A percentile compares a stretch with the other conserved stretches of the same genome.
Evolutionary conservation across 768 basidiomycete species (phyloP).

Genomic region (Steccherinum ochraceum): DNA sequence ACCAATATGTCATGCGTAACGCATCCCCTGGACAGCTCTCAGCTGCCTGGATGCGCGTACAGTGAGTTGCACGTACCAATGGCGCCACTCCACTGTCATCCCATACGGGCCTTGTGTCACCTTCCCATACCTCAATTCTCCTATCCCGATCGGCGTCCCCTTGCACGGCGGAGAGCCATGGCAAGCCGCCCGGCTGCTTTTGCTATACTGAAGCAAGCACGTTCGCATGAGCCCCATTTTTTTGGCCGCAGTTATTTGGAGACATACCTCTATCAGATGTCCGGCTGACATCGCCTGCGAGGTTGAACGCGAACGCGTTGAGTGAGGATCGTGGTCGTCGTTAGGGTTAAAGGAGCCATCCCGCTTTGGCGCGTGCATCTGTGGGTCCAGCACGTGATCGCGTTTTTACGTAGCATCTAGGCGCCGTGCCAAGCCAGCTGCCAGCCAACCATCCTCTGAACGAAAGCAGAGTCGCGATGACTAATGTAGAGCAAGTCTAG

Average conservation of each 20-base stretch:
- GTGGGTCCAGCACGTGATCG: not conserved
- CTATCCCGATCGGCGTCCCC: slow-evolving; percentile 44
- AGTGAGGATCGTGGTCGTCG: not conserved
- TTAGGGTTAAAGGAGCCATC: not conserved
- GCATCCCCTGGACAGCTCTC: slow-evolving; percentile 51
- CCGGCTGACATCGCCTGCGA: slow-evolving; percentile 4
- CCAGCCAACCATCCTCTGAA: no score
- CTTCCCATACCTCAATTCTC: slow-evolving; percentile 61
- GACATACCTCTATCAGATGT: slow-evolving; percentile 21
- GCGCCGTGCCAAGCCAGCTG: no score
- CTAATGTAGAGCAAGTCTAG: no score
- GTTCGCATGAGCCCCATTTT: not conserved
- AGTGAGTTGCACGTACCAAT: slow-evolving; percentile 45
- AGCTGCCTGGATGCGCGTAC: not conserved
- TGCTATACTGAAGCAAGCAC: slow-evolving; percentile 55
- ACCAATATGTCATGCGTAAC: slow-evolving; percentile 54
- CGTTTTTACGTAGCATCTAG: no score
- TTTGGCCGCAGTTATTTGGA: not conserved
- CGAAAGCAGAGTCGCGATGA: no score
- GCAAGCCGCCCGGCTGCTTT: slow-evolving; percentile 62
- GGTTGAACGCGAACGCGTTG: not conserved
- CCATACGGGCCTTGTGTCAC: slow-evolving; percentile 39
- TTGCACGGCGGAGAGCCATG: slow-evolving; percentile 58
- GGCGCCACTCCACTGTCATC: slow-evolving; percentile 68
- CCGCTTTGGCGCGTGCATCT: not conserved